Evolutionary conservation across 1,139 yeast genomes (phyloP).

Genomic region (Lodderomyces oxycetoniae): DNA sequence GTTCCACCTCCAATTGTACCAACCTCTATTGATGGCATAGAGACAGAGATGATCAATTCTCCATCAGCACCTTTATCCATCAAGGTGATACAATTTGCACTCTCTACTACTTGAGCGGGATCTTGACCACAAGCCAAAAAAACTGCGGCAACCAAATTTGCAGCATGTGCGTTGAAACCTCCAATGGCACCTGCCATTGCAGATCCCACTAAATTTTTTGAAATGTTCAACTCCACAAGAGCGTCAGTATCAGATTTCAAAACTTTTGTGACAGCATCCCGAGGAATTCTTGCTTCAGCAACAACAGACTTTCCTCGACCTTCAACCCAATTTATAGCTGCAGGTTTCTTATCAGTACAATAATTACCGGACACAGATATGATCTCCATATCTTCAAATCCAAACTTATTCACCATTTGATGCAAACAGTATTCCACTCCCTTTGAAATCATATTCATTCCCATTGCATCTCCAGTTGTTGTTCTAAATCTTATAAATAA

Average conservation of each 20-base stretch:
- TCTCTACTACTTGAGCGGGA: conserved; percentile 97
- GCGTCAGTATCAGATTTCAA: conserved; percentile 91
- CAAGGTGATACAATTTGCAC: conserved; percentile 93
- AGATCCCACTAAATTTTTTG: conserved; percentile 89
- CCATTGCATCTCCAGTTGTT: conserved; percentile 99
- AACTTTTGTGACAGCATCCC: conserved; percentile 70
- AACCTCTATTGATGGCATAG: conserved; percentile 98
- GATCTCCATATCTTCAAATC: conserved; percentile 90
- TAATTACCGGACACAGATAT: conserved; percentile 95
- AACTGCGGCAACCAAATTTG: conserved; percentile 91
- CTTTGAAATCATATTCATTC: conserved; percentile 99
- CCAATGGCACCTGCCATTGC: conserved; percentile 99
- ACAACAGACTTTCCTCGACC: conserved; percentile 98
- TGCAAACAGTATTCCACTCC: conserved; percentile 89
- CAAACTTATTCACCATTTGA: conserved; percentile 82
- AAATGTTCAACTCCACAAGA: conserved; percentile 79
- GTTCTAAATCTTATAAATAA: conserved; percentile 89
- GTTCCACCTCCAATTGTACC: conserved; percentile 99
- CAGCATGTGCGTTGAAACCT: conserved; percentile 98
- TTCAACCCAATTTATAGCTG: conserved; percentile 98
- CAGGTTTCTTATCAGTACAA: conserved; percentile 96
- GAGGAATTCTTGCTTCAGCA: conserved; percentile 93
- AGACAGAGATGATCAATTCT: conserved; percentile 82
- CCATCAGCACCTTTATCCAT: conserved; percentile 76
- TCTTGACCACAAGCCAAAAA: conserved; percentile 96